phyloP scores from a whole-genome alignment of 2,329 filamentous ascomycete species.

The Xylariaceae sp. region DNA sequence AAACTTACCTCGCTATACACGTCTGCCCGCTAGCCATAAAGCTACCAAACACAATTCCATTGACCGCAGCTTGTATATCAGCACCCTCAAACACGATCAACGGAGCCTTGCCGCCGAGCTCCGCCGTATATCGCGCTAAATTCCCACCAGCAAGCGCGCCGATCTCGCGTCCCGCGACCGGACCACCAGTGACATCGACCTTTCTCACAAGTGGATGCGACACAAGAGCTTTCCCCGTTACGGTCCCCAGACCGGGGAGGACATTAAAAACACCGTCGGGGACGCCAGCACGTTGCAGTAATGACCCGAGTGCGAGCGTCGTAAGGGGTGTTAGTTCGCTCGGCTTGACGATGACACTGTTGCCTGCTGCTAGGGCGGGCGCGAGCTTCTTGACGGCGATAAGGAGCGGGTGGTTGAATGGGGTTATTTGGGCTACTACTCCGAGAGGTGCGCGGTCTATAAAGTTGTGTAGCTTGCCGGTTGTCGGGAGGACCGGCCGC shows the following conservation, averaged over 20 bases:
- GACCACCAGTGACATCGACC: constrained; percentile 74
- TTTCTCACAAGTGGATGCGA: constrained; percentile 55
- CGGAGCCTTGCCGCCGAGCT: constrained; percentile 69
- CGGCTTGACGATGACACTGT: constrained; percentile 58
- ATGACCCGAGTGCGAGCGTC: constrained; percentile 53
- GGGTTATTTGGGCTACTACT: constrained; percentile 54
- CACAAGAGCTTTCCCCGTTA: constrained; percentile 51
- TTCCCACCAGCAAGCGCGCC: constrained; percentile 63
- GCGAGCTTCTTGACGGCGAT: constrained; percentile 59
- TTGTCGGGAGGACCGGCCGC: constrained; percentile 61
- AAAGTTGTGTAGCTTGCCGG: constrained; percentile 56
- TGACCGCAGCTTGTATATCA: constrained; percentile 62
- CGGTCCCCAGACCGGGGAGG: constrained; percentile 49
- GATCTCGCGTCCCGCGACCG: constrained; percentile 63
- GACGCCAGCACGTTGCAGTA: constrained; percentile 64
- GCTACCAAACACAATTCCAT: constrained; percentile 61
- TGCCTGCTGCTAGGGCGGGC: constrained; percentile 56
- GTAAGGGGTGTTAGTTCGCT: constrained; percentile 61
- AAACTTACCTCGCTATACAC: too few species aligned
- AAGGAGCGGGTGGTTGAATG: constrained; percentile 56
- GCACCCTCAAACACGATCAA: constrained; percentile 64
- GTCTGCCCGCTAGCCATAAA: constrained; percentile 55
- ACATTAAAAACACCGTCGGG: constrained; percentile 67
- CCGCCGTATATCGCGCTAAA: constrained; percentile 65
- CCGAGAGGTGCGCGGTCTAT: constrained; percentile 53